A percentile compares a stretch with the other conserved stretches of the same genome.
These are phyloP conservation scores for Marasmius oreades DNA, from an alignment of 1,284 basidiomycete species.

Conservation along the genomic window DNA sequence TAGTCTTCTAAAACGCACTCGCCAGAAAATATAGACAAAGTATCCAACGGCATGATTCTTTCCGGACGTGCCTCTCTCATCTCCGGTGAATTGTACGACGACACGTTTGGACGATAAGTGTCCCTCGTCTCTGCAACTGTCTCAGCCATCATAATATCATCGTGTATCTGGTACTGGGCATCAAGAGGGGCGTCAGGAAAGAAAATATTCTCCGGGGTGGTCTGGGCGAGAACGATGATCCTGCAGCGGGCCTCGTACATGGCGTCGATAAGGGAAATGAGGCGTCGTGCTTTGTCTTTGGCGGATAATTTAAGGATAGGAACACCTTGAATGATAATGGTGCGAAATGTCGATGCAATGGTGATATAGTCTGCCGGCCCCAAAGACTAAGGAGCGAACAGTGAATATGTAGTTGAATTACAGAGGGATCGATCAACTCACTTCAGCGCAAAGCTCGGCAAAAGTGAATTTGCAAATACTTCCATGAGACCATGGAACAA, in stretches of 20 bases:
- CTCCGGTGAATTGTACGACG: constrained; percentile 47
- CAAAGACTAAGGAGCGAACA: constrained; percentile 36
- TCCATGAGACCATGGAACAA: constrained; percentile 43
- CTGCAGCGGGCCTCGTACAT: constrained; percentile 49
- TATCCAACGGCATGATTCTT: constrained; percentile 34
- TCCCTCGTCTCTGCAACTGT: constrained; percentile 55
- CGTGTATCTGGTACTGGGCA: constrained; percentile 19
- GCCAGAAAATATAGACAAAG: constrained; percentile 64
- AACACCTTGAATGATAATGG: constrained; percentile 56
- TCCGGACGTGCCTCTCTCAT: constrained; percentile 31
- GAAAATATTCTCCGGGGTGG: constrained; percentile 51
- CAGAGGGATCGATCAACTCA: constrained; percentile 18
- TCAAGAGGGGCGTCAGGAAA: constrained; percentile 47
- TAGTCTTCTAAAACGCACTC: constrained; percentile 9
- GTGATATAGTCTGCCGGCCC: constrained; percentile 73
- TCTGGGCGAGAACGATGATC: constrained; percentile 43
- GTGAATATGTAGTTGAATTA: constrained; percentile 2
- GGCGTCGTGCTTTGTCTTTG: constrained; percentile 69
- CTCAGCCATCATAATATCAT: constrained; percentile 57
- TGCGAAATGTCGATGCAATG: constrained; percentile 55
- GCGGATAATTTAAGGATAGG: constrained; percentile 53
- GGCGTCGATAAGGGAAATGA: constrained; percentile 73
- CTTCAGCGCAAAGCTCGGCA: constrained; percentile 58
- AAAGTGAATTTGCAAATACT: constrained; percentile 55
- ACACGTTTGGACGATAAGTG: constrained; percentile 58